A percentile compares a stretch with the other conserved stretches of the same genome.
phyloP scores from a whole-genome alignment of 2,329 filamentous ascomycete genomes.

The Neonectria ditissima region DNA sequence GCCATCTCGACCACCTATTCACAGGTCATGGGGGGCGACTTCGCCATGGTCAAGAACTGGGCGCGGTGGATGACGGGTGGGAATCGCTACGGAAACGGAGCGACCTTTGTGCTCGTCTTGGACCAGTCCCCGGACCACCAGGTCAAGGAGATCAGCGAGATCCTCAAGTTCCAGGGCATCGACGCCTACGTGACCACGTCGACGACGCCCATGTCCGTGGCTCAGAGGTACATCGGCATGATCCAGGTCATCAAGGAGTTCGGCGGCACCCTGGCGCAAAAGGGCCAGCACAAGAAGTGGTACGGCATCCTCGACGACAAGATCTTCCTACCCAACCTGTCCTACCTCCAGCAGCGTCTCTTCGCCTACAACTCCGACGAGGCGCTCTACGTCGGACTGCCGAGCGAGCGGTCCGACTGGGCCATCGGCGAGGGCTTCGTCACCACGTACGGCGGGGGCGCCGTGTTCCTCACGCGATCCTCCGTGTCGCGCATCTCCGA shows the following conservation, averaged over 20 bases:
- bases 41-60: constrained; percentile 57
- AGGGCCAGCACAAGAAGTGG: constrained; percentile 54
- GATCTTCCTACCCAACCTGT: constrained; percentile 59
- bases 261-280: constrained; percentile 49
- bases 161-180: constrained; percentile 53
- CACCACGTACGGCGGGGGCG: constrained; percentile 59
- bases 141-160: constrained; percentile 45
- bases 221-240: constrained; percentile 54
- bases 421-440: constrained; percentile 50
- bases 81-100: constrained; percentile 55
- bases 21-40: constrained; percentile 53
- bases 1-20: constrained; percentile 58
- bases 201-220: constrained; percentile 47
- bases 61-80: constrained; percentile 60
- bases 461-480: constrained; percentile 54
- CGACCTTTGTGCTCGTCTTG: constrained; percentile 56
- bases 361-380: constrained; percentile 48
- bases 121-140: constrained; percentile 53
- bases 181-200: constrained; percentile 52
- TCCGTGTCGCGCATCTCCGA: constrained; percentile 51
- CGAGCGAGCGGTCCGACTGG: constrained; percentile 59
- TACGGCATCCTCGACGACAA: constrained; percentile 60
- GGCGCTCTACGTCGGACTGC: constrained; percentile 57
- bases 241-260: constrained; percentile 50
- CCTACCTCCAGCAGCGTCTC: constrained; percentile 53